These are phyloP conservation scores for Myxozyma monticola DNA, from an alignment of 805 yeast species.

Conservation along the genomic window DNA sequence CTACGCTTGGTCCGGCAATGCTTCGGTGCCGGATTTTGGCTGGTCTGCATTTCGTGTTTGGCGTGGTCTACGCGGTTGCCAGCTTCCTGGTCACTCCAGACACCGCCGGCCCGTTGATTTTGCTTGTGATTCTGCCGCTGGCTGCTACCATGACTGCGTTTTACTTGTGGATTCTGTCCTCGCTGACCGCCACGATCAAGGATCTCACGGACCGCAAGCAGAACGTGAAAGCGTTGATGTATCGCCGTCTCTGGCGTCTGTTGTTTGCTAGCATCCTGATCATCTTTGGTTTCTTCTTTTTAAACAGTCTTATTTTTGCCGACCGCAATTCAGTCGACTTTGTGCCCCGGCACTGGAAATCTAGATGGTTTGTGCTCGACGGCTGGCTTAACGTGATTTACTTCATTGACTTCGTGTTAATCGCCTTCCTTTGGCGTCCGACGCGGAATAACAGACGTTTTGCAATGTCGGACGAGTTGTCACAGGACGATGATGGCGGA, in stretches of 20 bases:
- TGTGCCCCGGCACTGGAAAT: constrained; percentile 88
- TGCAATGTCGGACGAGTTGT: constrained; percentile 87
- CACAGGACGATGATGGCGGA: constrained; percentile 74
- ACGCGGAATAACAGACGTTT: constrained; percentile 91
- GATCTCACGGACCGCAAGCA: constrained; percentile 83
- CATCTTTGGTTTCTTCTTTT: constrained; percentile 66
- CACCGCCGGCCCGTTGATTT: constrained; percentile 48
- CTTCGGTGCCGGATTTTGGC: constrained; percentile 64
- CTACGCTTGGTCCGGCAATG: constrained; percentile 81
- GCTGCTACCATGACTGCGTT: constrained; percentile 66
- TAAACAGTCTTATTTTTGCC: constrained; percentile 68
- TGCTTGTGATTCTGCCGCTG: constrained; percentile 70
- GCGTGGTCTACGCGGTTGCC: constrained; percentile 54
- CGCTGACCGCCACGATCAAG: constrained; percentile 72
- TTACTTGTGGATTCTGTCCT: constrained; percentile 70
- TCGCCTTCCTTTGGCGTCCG: constrained; percentile 96
- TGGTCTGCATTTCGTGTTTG: constrained; percentile 54
- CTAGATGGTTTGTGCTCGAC: constrained; percentile 81
- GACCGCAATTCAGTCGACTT: constrained; percentile 74
- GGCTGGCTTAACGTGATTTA: constrained; percentile 95
- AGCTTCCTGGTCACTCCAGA: constrained; percentile 54
- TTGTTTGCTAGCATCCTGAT: constrained; percentile 71
- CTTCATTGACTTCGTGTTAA: constrained; percentile 75
- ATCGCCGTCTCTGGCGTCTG: constrained; percentile 71
- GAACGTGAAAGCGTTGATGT: constrained; percentile 84